Conservation (phyloP, 2,329 filamentous ascomycete species). For the Fusarium agapanthi region DNA sequence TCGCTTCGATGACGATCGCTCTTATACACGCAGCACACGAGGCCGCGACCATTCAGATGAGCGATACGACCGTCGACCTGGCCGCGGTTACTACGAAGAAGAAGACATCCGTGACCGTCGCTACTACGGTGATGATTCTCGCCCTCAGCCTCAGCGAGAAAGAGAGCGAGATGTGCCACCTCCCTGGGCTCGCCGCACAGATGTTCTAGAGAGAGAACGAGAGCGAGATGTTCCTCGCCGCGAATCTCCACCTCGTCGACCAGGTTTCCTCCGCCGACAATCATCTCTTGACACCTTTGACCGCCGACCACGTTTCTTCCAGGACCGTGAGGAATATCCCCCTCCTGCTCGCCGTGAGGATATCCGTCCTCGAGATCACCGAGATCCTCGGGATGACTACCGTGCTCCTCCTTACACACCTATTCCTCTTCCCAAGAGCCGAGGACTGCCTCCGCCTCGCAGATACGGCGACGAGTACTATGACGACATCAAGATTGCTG, state of each 20-base stretch:
- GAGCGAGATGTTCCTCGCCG: conserved; percentile 61
- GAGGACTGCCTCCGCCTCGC: conserved; percentile 67
- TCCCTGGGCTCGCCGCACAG: conserved; percentile 61
- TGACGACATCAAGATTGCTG: conserved; percentile 74
- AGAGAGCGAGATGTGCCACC: conserved; percentile 45
- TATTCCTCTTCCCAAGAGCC: conserved; percentile 74
- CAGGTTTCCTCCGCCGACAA: conserved; percentile 77
- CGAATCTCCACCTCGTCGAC: conserved; percentile 65
- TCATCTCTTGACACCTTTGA: conserved; percentile 93
- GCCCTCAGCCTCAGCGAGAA: conserved; percentile 46
- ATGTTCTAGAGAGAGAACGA: conserved; percentile 64
- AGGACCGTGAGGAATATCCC: conserved; percentile 69
- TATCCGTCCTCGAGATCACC: conserved; percentile 52
- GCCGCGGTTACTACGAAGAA: conserved; percentile 56
- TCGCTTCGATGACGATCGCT: conserved; percentile 65
- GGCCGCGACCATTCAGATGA: conserved; percentile 58
- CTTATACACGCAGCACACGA: conserved; percentile 49
- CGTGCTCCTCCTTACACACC: conserved; percentile 62
- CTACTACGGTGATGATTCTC: conserved; percentile 64
- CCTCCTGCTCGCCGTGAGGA: conserved; percentile 63
- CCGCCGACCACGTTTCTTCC: conserved; percentile 62
- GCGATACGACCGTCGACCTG: conserved; percentile 56
- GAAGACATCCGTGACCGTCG: conserved; percentile 61
- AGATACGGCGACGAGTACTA: conserved; percentile 63
- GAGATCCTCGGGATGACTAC: conserved; percentile 53